Conservation (phyloP, 768 basidiomycete species). For the Nidularia pulvinata region DNA sequence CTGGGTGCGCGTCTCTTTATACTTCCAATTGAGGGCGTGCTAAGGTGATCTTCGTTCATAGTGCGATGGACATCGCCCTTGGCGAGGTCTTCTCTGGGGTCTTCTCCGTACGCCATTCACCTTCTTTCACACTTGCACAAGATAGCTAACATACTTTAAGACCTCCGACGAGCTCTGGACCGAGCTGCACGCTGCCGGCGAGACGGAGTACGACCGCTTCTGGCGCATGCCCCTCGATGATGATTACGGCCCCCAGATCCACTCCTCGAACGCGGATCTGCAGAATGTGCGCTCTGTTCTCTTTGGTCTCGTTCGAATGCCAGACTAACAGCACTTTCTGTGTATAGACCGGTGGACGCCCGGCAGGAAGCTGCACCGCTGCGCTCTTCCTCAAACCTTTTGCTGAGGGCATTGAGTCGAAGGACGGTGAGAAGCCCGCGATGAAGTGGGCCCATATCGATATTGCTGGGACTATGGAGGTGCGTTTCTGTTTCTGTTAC, state of each 20-base stretch:
- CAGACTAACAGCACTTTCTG: not conserved
- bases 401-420: conserved; percentile 50
- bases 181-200: conserved; percentile 66
- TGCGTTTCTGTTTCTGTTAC: conserved; percentile 17
- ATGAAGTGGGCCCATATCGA: conserved; percentile 90
- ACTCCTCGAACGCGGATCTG: conserved; percentile 77
- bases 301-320: not conserved
- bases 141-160: conserved; percentile 23
- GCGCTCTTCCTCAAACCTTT: conserved; percentile 88
- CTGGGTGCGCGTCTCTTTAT: conserved; percentile 30
- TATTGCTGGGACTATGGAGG: conserved; percentile 81
- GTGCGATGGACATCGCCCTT: conserved; percentile 67
- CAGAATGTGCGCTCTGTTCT: conserved; percentile 54
- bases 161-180: conserved; percentile 78
- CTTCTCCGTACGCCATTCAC: conserved; percentile 50
- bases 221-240: conserved; percentile 93
- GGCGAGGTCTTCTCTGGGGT: conserved; percentile 81
- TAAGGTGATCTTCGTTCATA: too few relatives aligned
- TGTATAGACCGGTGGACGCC: conserved; percentile 65
- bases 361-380: conserved; percentile 77
- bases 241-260: conserved; percentile 76
- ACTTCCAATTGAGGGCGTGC: too few relatives aligned
- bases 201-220: conserved; percentile 78
- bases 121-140: not conserved
- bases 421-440: conserved; percentile 52